Percentiles rank a stretch among this genome's conserved stretches.
Evolutionary conservation across 202 grass and related monocot species (phyloP).

Genomic region (Sporobolus alterniflorus): DNA sequence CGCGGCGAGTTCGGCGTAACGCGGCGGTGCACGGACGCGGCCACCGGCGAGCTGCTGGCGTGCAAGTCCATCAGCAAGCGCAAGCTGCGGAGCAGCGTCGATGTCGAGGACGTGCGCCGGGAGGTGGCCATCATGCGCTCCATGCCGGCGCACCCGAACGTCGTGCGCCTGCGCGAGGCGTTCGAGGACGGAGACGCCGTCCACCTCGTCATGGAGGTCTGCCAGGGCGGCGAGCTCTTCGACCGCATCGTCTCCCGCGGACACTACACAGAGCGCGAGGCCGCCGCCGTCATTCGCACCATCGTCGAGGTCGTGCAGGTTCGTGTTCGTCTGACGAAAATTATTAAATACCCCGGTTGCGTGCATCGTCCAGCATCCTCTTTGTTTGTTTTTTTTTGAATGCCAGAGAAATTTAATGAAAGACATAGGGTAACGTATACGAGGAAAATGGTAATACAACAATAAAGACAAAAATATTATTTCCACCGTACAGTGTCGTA

Average conservation of each 20-base stretch:
- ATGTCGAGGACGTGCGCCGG: constrained; percentile 73
- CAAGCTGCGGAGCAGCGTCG: constrained; percentile 59
- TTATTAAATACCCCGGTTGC: too few species aligned
- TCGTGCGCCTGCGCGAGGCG: constrained; percentile 57
- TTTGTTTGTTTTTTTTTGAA: too few species aligned
- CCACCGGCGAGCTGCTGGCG: constrained; percentile 40
- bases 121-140: constrained; percentile 78
- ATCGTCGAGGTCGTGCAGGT: constrained; percentile 93
- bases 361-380: too few species aligned
- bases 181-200: constrained; percentile 68
- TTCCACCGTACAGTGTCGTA: too few species aligned
- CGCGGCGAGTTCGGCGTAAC: constrained; percentile 78
- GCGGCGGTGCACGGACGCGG: constrained; percentile 42
- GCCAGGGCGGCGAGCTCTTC: constrained; percentile 82
- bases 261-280: constrained; percentile 86
- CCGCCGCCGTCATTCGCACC: constrained; percentile 72
- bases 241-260: constrained; percentile 79
- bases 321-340: constrained; percentile 23
- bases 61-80: constrained; percentile 80
- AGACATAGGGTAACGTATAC: too few species aligned
- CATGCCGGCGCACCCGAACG: constrained; percentile 49
- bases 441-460: too few species aligned
- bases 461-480: too few species aligned
- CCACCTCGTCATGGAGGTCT: constrained; percentile 84
- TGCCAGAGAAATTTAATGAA: too few species aligned